Evolutionary conservation across 352 stramenopile genomes (phyloP), one percentile per base, ranked within the genome.

Genomic region (Pythium volutum): DNA sequence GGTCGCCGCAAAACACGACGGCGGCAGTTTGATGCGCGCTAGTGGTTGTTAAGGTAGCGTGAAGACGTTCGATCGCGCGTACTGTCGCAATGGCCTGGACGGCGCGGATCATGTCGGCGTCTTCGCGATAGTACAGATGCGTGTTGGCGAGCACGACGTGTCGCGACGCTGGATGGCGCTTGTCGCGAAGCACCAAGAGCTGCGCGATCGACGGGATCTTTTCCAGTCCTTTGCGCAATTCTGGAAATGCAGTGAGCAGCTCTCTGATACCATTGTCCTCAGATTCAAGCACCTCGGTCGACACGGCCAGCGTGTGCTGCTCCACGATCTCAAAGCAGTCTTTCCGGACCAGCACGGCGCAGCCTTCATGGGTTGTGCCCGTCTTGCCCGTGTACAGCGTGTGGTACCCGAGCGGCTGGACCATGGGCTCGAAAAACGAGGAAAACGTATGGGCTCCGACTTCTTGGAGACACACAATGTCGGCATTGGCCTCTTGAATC

Each of bases 401-500:
- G 36, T 74, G 54, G 36, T 77, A 93, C 2, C 79, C 84, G 1
- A 84, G 63, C 2, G 66, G 69, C 31, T 61, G 18, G 54, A 91
- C 48, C 69, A 89, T 79, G 2, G 80, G 80, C 9, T 74, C 55
- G 43, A 91, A 91, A 59, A 88, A 88, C 27, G 38, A 49, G 8
- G 74, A 54, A 54, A 73, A 93, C 15, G 81, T 64, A 20, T 71
- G 50, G 46, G 81, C 69, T 4, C 84, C 84, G 68, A 91, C 87
- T 63, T 93, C 84, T 62, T 93, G 84, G 4, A 89, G 45, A 57
- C 80, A 91, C 10, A 91, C 66, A 31, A 93, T 63, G 46, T 91
- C 78, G 34, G 72, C 64, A 27, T 84, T 74, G 14, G 69, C 73
- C 45, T 92, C 80, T 22, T 75, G 66, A 23, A 93, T 86, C 62